Evolutionary conservation across 805 yeast species (phyloP), one percentile per base, ranked within the genome.

Genomic region (Nakazawaea wyomingensis): DNA sequence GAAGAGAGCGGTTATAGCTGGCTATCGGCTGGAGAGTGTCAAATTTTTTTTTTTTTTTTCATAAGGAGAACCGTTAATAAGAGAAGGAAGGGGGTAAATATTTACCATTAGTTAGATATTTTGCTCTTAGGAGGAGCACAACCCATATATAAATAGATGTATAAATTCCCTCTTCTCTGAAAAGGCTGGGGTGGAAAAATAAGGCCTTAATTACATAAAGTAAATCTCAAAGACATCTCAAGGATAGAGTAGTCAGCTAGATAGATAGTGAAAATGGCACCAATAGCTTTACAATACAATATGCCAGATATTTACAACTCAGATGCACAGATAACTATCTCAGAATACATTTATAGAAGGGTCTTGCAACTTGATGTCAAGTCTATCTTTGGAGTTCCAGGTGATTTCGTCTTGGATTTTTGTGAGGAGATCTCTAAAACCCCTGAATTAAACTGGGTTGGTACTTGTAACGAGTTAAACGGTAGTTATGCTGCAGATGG

Each of bases 301-400:
- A 29, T n/a, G 13, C 32, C 7, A 29, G 32, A n/a, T n/a, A n/a
- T n/a, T n/a, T 2, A 29, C 32, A 29, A 29, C 32, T 10, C 16
- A 10, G 10, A 8, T 14, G 13, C 16, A 24, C 27, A 49, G 34
- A 52, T 58, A 29, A 52, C 64, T 3, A 48, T 62, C 10, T 61
- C 78, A 0, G 78, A 74, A 48, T 74, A 71, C 50, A 60, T 74
- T 16, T 74, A 68, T 46, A 55, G 62, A 17, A 54, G 80, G 43
- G 61, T 74, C 20, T 45, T 53, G 19, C 76, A 73, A 49, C 60
- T 70, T 20, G 72, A 67, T 43, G 64, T 72, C 20, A 57, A 57
- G 50, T 60, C 75, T 6, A 58, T 76, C 33, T 75, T 75, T 54
- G 82, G 82, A 17, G 76, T 76, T 26, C 80, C 83, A 0, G 82